phyloP scores from a whole-genome alignment of 345 rosid species.

The rapeseed (Brassica napus) region DNA sequence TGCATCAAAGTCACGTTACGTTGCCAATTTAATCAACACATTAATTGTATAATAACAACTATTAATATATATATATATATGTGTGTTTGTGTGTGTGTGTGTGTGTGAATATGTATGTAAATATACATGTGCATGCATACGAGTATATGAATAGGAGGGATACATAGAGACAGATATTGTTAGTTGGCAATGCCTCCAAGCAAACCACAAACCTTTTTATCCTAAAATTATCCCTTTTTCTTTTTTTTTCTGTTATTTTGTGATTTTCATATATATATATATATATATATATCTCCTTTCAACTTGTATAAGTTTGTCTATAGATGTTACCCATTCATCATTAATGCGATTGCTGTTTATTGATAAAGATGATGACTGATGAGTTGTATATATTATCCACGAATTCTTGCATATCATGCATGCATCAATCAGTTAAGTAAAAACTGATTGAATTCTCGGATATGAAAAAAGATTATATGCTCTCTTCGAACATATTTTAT shows the following conservation, averaged over 20 bases:
- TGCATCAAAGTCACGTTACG: constrained; percentile 42
- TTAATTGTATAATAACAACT: background rate
- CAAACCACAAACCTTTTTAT: constrained; percentile 38
- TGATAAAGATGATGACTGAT: background rate
- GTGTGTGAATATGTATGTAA: background rate
- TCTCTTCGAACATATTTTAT: constrained; percentile 7
- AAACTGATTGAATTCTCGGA: background rate
- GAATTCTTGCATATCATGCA: constrained; percentile 4
- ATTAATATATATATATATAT: background rate
- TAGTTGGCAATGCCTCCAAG: constrained; percentile 48
- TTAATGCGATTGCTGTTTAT: constrained; percentile 25
- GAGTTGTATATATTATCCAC: constrained; percentile 16
- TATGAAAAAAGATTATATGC: constrained; percentile 26
- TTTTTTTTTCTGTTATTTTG: constrained; percentile 19
- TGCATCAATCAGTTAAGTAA: constrained; percentile 20
- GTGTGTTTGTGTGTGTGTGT: too few relatives aligned
- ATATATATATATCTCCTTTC: constrained; percentile 5
- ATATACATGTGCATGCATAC: constrained; percentile 7
- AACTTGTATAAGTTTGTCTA: constrained; percentile 23
- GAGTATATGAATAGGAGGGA: constrained; percentile 12
- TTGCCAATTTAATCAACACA: constrained; percentile 32
- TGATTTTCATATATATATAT: background rate
- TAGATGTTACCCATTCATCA: constrained; percentile 8
- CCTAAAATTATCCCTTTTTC: background rate
- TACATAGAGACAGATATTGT: constrained; percentile 34